phyloP scores from a whole-genome alignment of 345 rosid species.

The Rhizophora mangle region DNA sequence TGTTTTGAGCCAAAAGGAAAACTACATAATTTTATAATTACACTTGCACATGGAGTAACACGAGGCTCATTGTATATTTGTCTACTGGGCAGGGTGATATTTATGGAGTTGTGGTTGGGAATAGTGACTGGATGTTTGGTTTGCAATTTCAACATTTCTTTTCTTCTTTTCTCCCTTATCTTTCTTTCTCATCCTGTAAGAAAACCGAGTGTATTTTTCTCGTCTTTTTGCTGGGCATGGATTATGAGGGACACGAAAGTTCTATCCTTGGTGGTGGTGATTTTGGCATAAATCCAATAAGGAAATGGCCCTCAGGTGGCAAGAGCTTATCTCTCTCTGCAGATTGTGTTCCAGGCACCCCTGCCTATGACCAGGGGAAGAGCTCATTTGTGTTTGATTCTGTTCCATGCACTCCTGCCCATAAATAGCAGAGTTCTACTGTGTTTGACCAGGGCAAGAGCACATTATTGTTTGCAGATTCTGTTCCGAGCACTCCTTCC shows the following conservation, averaged over 20 bases:
- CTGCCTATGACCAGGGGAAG: constrained; percentile 1
- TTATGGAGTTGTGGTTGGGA: too few relatives aligned
- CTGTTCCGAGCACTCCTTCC: constrained; percentile 18
- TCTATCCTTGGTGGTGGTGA: constrained; percentile 56
- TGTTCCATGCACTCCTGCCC: neutral
- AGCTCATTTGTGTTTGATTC: neutral
- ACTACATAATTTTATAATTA: too few relatives aligned
- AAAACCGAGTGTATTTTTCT: neutral
- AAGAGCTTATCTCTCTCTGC: constrained; percentile 41
- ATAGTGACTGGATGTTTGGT: too few relatives aligned
- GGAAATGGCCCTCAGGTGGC: constrained; percentile 44
- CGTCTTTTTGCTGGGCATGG: constrained; percentile 47
- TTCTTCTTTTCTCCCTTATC: neutral
- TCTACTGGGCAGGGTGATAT: too few relatives aligned
- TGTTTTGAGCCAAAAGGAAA: neutral
- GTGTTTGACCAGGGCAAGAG: neutral
- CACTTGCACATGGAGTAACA: too few relatives aligned
- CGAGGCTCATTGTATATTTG: too few relatives aligned
- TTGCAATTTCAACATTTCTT: neutral
- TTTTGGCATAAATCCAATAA: constrained; percentile 75
- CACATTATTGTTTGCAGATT: neutral
- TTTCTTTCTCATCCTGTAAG: neutral
- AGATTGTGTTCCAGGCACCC: constrained; percentile 24
- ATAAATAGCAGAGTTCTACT: neutral
- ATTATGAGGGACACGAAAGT: constrained; percentile 40